Conservation (phyloP, 1,284 basidiomycete genomes). For the Polyporus tsugae region DNA sequence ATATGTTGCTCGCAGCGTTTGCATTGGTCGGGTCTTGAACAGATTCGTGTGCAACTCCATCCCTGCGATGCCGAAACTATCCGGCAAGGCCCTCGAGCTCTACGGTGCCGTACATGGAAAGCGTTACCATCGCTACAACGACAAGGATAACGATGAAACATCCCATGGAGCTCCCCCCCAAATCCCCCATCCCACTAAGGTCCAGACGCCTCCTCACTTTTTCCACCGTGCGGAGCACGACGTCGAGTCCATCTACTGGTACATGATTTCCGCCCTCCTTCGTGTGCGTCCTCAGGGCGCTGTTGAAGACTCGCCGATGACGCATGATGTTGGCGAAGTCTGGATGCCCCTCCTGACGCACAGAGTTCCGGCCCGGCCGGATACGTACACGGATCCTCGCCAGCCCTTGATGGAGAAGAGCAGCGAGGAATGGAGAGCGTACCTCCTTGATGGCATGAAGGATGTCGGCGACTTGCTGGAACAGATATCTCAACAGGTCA, state of each 20-base stretch:
- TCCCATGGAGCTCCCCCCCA: not conserved
- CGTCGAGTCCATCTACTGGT: conserved; percentile 12
- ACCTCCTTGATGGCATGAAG: not conserved
- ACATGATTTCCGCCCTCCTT: not conserved
- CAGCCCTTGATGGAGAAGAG: not conserved
- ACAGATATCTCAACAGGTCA: not conserved
- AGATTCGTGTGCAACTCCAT: too few species aligned
- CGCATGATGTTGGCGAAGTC: not conserved
- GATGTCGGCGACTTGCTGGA: not conserved
- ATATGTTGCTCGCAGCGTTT: not conserved
- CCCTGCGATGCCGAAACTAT: not conserved
- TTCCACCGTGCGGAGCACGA: conserved; percentile 5
- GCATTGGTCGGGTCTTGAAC: not conserved
- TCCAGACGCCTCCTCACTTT: not conserved
- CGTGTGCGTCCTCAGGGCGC: too few species aligned
- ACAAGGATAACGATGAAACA: not conserved
- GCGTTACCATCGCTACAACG: not conserved
- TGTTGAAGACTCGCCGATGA: not conserved
- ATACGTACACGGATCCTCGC: not conserved
- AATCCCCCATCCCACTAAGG: not conserved
- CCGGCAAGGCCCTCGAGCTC: not conserved
- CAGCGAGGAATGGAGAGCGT: too few species aligned
- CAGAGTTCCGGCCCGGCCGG: not conserved
- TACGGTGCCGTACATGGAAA: not conserved
- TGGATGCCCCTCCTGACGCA: not conserved